Conservation (phyloP, 2,329 filamentous ascomycete genomes). For the Arthrobotrys conoides region DNA sequence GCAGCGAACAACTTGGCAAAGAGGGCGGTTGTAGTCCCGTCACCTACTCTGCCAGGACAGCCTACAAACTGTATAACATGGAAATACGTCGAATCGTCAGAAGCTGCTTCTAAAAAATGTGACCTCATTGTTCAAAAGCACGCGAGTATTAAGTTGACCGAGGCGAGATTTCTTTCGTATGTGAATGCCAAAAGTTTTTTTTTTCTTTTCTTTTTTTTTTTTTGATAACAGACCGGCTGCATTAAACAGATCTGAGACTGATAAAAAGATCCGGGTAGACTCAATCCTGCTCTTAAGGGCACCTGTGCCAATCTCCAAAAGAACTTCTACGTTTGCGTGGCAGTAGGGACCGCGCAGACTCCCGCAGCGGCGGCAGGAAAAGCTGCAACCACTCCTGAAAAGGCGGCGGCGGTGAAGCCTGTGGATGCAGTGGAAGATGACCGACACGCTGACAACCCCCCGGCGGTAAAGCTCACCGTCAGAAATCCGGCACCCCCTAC, state of each 20-base stretch:
- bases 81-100: slow-evolving; percentile 13
- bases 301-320: neutral
- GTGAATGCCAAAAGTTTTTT: neutral
- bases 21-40: slow-evolving; percentile 12
- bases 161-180: slow-evolving; percentile 8
- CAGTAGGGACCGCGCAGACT: neutral
- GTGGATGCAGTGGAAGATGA: slow-evolving; percentile 7
- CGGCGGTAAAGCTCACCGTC: neutral
- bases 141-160: neutral
- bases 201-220: too few species aligned
- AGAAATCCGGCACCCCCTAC: slow-evolving; percentile 5
- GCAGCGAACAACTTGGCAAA: slow-evolving; percentile 19
- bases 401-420: neutral
- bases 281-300: slow-evolving; percentile 9
- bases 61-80: slow-evolving; percentile 20
- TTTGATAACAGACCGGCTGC: too few species aligned
- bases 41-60: slow-evolving; percentile 18
- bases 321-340: slow-evolving; percentile 27
- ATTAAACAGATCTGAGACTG: neutral
- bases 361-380: neutral
- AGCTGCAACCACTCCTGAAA: neutral
- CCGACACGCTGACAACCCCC: slow-evolving; percentile 2
- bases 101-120: neutral
- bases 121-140: slow-evolving; percentile 5
- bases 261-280: neutral